Evolutionary conservation across 345 rosid species (phyloP), one percentile per base, ranked within the genome.

Genomic region (Melastoma malabathricum): DNA sequence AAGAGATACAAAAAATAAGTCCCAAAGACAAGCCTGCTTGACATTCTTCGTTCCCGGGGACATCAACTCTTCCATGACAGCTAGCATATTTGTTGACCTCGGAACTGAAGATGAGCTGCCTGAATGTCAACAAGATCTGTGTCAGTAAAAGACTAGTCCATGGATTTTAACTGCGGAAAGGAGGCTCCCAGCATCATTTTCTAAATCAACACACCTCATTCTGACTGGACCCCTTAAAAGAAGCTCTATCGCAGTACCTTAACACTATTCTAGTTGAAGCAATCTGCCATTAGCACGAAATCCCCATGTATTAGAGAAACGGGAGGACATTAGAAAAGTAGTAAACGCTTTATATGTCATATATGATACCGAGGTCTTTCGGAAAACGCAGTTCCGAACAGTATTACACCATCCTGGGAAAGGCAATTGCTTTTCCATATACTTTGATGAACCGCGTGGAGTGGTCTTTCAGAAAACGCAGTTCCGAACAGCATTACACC

Each of bases 181-280:
- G 4, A 27, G 15, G 52, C 15, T 41, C 14, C n/a, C 5, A 46
- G 3, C 15, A 46, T 1, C 34, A 46, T 6, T 19, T 6, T 15
- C 10, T 1, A 17, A 6, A 54, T 39, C 5, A 52, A 34, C 41
- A 34, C 41, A 81, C 97, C 88, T 74, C 73, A 64, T 81, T 68
- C 50, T 75, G 80, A 51, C 83, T 68, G 34, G 80, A 77, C 25
- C 97, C 97, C 18, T 68, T 59, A 62, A 89, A 89, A 15, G 97
- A 89, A 20, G 96, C 97, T 39, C 97, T 96, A 58, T 89, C 97
- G 44, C 97, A 89, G 59, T 89, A 89, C 22, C 97, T 74, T 86
- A 23, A 86, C 78, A 72, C 94, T 78, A 57, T 90, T 90, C 98
- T 96, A 90, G 72, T 84, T 84, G 71, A 61, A 84, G 71, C 86